Percentiles rank a stretch among this genome's conserved stretches.
phyloP scores from a whole-genome alignment of 106 monocot genomes.

The Allium sativum region DNA sequence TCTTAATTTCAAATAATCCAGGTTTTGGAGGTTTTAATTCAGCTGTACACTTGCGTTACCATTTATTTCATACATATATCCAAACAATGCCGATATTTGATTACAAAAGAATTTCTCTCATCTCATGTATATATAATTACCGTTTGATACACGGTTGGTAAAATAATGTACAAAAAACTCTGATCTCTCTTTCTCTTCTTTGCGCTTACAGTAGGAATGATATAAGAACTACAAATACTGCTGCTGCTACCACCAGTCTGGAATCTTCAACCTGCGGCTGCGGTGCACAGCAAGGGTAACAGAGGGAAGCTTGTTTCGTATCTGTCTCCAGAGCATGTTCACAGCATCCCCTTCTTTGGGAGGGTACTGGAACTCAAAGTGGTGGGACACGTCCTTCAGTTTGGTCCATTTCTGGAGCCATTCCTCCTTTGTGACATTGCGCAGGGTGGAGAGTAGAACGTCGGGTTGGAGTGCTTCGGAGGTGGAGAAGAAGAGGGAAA shows the following conservation, averaged over 20 bases:
- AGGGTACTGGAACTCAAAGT: slow-evolving; percentile 76
- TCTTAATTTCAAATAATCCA: no score
- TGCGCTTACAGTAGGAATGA: no score
- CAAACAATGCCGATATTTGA: no score
- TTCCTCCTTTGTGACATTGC: slow-evolving; percentile 42
- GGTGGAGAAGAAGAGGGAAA: slow-evolving; percentile 75
- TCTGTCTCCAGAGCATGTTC: slow-evolving; percentile 86
- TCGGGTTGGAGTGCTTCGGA: slow-evolving; percentile 52
- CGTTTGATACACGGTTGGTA: no score
- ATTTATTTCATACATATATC: no score
- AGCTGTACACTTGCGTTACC: no score
- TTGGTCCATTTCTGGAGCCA: slow-evolving; percentile 75
- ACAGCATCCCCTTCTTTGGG: slow-evolving; percentile 64
- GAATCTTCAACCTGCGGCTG: slow-evolving; percentile 60
- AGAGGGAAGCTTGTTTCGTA: slow-evolving; percentile 56
- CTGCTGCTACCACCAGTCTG: slow-evolving; percentile 75
- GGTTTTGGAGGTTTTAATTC: no score
- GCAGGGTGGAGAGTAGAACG: slow-evolving; percentile 39
- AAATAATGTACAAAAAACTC: no score
- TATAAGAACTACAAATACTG: no score
- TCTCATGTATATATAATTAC: no score
- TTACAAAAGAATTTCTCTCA: no score
- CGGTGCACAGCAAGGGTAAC: slow-evolving; percentile 59
- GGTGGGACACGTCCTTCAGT: slow-evolving; percentile 61
- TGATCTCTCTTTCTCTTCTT: no score